Conservation (phyloP, 257 asterid genomes). For the Coffea eugenioides region DNA sequence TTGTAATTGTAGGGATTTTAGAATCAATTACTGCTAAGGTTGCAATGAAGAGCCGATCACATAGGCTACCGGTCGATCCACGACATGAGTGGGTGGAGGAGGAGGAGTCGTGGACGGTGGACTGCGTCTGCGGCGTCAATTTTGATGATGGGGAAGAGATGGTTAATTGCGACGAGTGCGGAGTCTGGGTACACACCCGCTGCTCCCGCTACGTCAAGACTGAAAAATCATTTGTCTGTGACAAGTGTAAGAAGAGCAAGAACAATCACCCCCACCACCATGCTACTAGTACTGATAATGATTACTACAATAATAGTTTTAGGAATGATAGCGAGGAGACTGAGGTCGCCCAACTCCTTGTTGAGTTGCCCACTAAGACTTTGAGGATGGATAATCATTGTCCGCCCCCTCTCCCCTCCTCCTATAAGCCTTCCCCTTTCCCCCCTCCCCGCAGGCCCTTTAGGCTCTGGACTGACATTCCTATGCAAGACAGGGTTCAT, state of each 20-base stretch:
- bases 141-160: constrained; percentile 97
- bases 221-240: constrained; percentile 78
- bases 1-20: neutral
- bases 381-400: constrained; percentile 54
- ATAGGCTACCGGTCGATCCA: constrained; percentile 66
- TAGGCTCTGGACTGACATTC: constrained; percentile 76
- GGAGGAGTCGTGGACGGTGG: constrained; percentile 99
- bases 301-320: neutral
- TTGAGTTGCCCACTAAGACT: constrained; percentile 88
- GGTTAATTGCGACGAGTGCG: constrained; percentile 98
- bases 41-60: constrained; percentile 84
- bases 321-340: constrained; percentile 83
- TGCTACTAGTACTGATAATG: too few species aligned
- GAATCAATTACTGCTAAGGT: neutral
- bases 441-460: constrained; percentile 43
- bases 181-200: constrained; percentile 99
- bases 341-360: constrained; percentile 87
- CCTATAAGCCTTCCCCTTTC: constrained; percentile 23
- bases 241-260: constrained; percentile 78
- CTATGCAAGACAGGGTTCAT: constrained; percentile 90
- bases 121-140: constrained; percentile 91
- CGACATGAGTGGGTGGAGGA: neutral
- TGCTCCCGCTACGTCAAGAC: constrained; percentile 85
- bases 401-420: constrained; percentile 24
- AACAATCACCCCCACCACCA: neutral